A percentile compares a stretch with the other conserved stretches of the same genome.
Conservation (phyloP, 371 early-diverging fungal species). For the Mortierella sp. region DNA sequence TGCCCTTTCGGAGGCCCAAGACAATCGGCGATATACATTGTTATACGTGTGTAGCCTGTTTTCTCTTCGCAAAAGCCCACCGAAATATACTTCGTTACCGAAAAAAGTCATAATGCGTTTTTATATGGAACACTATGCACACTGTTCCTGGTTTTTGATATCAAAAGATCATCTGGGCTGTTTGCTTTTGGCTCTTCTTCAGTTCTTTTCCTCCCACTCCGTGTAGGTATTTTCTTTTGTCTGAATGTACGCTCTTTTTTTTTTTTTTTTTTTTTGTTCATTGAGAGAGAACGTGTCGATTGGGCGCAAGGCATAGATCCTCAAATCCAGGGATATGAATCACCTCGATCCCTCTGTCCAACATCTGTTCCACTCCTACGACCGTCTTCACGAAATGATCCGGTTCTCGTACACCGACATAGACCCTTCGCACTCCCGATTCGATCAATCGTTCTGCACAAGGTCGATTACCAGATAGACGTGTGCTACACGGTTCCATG, state of each 20-base stretch:
- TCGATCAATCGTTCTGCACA: conserved; percentile 79
- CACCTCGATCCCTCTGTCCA: conserved; percentile 73
- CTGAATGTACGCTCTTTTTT: background rate
- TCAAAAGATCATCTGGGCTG: too few relatives aligned
- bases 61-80: too few relatives aligned
- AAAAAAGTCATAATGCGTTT: too few relatives aligned
- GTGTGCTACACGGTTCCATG: conserved; percentile 90
- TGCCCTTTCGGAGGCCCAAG: too few relatives aligned
- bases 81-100: too few relatives aligned
- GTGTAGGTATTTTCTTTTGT: too few relatives aligned
- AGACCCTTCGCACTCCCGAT: conserved; percentile 79
- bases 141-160: too few relatives aligned
- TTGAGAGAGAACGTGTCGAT: conserved; percentile 67
- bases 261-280: background rate
- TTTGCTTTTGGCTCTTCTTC: too few relatives aligned
- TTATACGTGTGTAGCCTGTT: too few relatives aligned
- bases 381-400: conserved; percentile 80
- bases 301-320: conserved; percentile 78
- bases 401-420: conserved; percentile 91
- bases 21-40: too few relatives aligned
- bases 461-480: conserved; percentile 81
- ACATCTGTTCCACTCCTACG: conserved; percentile 71
- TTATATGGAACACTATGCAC: too few relatives aligned
- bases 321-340: conserved; percentile 73
- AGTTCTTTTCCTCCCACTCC: too few relatives aligned